Conservation (phyloP, 1,284 basidiomycete species). For the Trichosporon inkin region DNA sequence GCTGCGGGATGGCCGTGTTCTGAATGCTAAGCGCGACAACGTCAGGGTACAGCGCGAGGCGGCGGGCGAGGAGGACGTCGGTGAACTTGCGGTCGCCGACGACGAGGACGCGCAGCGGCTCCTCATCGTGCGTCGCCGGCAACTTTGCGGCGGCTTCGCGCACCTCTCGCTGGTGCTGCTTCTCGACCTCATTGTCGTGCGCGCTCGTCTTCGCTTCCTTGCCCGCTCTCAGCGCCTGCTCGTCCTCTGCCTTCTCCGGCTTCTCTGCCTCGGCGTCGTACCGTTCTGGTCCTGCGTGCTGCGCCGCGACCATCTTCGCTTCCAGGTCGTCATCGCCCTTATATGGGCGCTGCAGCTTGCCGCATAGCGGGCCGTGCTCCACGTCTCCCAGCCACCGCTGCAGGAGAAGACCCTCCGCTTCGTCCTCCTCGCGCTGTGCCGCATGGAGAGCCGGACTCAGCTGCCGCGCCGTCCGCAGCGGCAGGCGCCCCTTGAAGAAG, state of each 20-base stretch:
- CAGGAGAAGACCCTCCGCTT: slow-evolving; percentile 28
- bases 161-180: slow-evolving; percentile 5
- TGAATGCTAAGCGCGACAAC: slow-evolving; percentile 26
- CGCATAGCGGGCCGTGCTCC: slow-evolving; percentile 36
- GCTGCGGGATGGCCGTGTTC: slow-evolving; percentile 42
- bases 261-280: neutral
- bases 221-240: neutral
- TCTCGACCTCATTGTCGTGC: slow-evolving; percentile 6
- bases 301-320: slow-evolving; percentile 18
- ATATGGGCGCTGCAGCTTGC: slow-evolving; percentile 10
- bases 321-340: slow-evolving; percentile 11
- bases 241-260: neutral
- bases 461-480: slow-evolving; percentile 17
- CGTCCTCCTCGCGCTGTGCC: slow-evolving; percentile 27
- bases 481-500: slow-evolving; percentile 54
- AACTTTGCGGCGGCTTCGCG: neutral
- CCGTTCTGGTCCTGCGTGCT: neutral
- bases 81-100: slow-evolving; percentile 90
- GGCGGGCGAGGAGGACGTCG: slow-evolving; percentile 79
- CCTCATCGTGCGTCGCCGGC: neutral
- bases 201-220: neutral
- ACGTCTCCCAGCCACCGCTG: slow-evolving; percentile 29
- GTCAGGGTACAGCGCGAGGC: slow-evolving; percentile 49
- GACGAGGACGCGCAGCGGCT: slow-evolving; percentile 61
- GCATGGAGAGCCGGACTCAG: neutral